Conservation (phyloP, 163 green algal genomes). For the Scenedesmus sp. region DNA sequence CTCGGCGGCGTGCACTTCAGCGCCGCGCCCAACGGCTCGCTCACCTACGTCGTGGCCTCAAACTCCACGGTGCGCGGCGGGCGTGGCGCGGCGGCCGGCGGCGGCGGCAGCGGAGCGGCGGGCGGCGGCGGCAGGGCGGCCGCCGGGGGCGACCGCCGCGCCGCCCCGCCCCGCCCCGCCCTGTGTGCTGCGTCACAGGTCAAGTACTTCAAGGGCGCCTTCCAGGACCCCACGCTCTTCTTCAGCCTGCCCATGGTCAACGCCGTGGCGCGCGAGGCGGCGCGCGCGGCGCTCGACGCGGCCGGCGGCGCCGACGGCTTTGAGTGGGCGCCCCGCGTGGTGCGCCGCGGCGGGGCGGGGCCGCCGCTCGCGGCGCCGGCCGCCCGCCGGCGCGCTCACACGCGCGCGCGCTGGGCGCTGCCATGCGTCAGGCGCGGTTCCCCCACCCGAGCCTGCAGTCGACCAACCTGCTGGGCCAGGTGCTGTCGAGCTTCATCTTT, state of each 20-base stretch:
- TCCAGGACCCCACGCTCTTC: constrained; percentile 85
- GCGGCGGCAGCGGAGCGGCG: background rate
- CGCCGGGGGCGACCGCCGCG: background rate
- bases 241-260: constrained; percentile 83
- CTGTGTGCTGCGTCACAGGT: too few relatives aligned
- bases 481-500: constrained; percentile 86
- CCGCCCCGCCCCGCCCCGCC: background rate
- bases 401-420: too few relatives aligned
- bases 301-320: background rate
- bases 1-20: constrained; percentile 76
- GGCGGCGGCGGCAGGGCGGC: background rate
- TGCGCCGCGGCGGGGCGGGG: too few relatives aligned
- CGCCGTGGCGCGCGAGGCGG: constrained; percentile 77
- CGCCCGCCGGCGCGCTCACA: too few relatives aligned
- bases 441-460: constrained; percentile 67
- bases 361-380: too few relatives aligned
- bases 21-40: background rate
- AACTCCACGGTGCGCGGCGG: constrained; percentile 74
- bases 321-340: constrained; percentile 30
- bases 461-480: constrained; percentile 54
- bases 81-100: too few relatives aligned
- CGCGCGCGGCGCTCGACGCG: constrained; percentile 42
- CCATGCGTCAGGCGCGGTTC: constrained; percentile 41
- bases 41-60: constrained; percentile 56
- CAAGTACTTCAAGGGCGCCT: constrained; percentile 83